Evolutionary conservation across 106 monocot species (phyloP).

Genomic region (Allium sativum): DNA sequence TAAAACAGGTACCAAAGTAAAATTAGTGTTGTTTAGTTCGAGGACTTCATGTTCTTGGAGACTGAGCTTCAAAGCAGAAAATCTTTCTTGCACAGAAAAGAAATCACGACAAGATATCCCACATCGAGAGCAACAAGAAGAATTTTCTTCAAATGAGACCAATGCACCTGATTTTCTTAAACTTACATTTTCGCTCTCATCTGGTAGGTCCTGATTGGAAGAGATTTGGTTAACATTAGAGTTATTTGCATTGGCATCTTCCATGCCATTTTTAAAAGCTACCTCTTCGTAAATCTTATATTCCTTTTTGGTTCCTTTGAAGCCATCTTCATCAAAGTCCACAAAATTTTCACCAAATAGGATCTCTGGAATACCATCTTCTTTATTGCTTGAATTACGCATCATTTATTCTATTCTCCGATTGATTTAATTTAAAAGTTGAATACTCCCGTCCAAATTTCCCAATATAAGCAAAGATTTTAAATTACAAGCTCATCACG

Average conservation of each 20-base stretch:
- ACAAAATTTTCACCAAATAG: constrained; percentile 41
- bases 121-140: constrained; percentile 9
- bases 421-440: no score
- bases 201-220: constrained; percentile 7
- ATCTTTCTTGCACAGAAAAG: background rate
- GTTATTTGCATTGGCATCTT: background rate
- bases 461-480: no score
- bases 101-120: background rate
- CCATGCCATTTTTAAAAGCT: constrained; percentile 14
- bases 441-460: no score
- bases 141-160: constrained; percentile 1
- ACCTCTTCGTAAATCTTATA: constrained; percentile 42
- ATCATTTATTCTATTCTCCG: constrained; percentile 5
- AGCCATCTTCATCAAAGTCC: constrained; percentile 7
- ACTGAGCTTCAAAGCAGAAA: background rate
- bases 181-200: constrained; percentile 1
- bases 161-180: constrained; percentile 2
- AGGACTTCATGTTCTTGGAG: background rate
- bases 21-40: background rate
- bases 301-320: constrained; percentile 46
- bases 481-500: no score
- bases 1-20: constrained; percentile 1
- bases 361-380: constrained; percentile 14
- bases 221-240: background rate
- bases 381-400: constrained; percentile 9